phyloP scores from a whole-genome alignment of 148 eudicot species.

The Amaranthus cruentus region DNA sequence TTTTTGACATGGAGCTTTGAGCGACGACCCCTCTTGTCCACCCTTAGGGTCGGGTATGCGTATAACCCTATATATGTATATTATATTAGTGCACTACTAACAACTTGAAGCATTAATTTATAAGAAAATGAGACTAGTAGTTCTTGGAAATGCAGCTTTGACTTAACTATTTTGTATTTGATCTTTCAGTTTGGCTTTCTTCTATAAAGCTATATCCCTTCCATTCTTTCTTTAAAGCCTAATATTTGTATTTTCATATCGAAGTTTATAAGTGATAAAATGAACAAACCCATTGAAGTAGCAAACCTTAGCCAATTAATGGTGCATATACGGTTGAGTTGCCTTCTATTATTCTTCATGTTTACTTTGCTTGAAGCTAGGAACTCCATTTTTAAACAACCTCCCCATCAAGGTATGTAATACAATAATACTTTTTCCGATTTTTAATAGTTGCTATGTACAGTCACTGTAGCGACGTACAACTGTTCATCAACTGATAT shows the following conservation, averaged over 20 bases:
- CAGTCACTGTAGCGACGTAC: too few species aligned
- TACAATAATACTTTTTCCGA: too few species aligned
- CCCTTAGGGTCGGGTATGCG: too few species aligned
- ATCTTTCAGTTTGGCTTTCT: constrained; percentile 11
- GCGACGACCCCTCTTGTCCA: too few species aligned
- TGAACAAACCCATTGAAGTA: constrained; percentile 3
- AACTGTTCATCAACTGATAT: too few species aligned
- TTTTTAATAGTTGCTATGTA: too few species aligned
- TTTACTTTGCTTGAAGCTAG: constrained; percentile 36
- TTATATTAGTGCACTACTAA: neutral
- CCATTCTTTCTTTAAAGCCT: constrained; percentile 8
- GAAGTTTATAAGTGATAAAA: constrained; percentile 8
- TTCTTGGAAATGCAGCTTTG: constrained; percentile 43
- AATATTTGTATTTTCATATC: constrained; percentile 1
- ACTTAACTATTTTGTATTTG: constrained; percentile 27
- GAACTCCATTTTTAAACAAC: constrained; percentile 21
- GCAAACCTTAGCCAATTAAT: constrained; percentile 17
- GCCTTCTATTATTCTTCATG: constrained; percentile 32
- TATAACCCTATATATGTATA: neutral
- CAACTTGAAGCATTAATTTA: constrained; percentile 5
- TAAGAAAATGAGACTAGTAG: constrained; percentile 22
- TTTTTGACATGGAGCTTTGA: too few species aligned
- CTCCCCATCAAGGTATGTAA: constrained; percentile 27
- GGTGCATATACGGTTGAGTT: constrained; percentile 24
- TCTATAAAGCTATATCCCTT: constrained; percentile 33